Evolutionary conservation across 202 grass and related monocot genomes (phyloP).

Genomic region (Zoysia matrella): DNA sequence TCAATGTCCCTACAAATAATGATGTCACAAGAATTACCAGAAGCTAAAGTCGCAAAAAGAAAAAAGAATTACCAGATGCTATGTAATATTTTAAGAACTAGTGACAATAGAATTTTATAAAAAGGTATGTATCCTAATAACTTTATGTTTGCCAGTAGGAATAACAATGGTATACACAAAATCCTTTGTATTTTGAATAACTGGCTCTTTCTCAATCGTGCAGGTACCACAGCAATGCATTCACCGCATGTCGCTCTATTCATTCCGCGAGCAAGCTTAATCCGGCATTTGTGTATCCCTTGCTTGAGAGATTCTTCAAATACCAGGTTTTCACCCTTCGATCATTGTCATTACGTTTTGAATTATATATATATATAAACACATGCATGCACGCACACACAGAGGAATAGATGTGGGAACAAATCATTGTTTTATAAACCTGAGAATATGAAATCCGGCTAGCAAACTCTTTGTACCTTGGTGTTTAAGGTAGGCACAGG

Average conservation of each 20-base stretch:
- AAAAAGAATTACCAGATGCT: too few species aligned
- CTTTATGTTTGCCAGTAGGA: neutral
- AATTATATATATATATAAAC: neutral
- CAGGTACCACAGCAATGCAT: conserved; percentile 87
- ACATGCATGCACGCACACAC: too few species aligned
- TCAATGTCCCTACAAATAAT: too few species aligned
- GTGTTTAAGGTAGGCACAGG: too few species aligned
- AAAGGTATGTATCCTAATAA: neutral
- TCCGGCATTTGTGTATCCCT: conserved; percentile 66
- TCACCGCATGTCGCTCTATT: conserved; percentile 65
- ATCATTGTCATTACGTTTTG: neutral
- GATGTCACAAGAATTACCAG: too few species aligned
- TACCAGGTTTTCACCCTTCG: conserved; percentile 59
- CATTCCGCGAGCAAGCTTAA: conserved; percentile 70
- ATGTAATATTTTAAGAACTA: too few species aligned
- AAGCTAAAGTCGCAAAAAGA: too few species aligned
- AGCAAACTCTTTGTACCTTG: neutral
- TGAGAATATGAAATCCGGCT: neutral
- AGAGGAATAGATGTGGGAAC: too few species aligned
- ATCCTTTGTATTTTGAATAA: neutral
- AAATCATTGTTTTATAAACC: neutral
- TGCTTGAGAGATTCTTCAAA: conserved; percentile 85
- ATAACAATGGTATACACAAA: neutral
- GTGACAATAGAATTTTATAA: too few species aligned
- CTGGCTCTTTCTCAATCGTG: conserved; percentile 32